phyloP scores from a whole-genome alignment of 176 grass and related monocot species.

The Musa beccarii region DNA sequence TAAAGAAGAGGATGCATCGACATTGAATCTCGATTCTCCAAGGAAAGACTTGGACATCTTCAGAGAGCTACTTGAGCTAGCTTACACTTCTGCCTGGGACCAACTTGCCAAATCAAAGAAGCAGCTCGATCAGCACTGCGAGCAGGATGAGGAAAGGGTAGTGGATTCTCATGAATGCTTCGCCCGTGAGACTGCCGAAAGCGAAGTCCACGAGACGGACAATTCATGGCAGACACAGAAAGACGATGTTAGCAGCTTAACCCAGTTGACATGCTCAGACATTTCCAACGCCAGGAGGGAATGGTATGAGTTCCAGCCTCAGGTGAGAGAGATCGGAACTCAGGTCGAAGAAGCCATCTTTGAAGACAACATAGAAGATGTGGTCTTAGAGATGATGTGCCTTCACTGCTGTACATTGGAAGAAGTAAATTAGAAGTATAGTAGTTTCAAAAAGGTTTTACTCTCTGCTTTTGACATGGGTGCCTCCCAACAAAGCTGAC shows the following conservation, averaged over 20 bases:
- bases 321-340: constrained; percentile 11
- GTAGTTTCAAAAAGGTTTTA: neutral
- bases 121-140: neutral
- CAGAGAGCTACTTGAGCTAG: constrained; percentile 48
- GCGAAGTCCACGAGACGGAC: neutral
- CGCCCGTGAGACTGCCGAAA: neutral
- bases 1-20: constrained; percentile 20
- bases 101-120: constrained; percentile 29
- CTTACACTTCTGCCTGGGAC: constrained; percentile 40
- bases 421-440: constrained; percentile 3
- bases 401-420: neutral
- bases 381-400: neutral
- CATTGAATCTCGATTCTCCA: constrained; percentile 12
- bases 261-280: constrained; percentile 7
- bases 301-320: constrained; percentile 9
- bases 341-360: constrained; percentile 18
- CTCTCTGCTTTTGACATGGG: neutral
- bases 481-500: neutral
- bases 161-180: neutral
- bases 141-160: neutral
- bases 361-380: constrained; percentile 15
- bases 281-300: constrained; percentile 3
- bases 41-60: constrained; percentile 42
- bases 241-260: neutral
- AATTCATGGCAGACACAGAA: neutral